These are phyloP conservation scores for Pythium aquatile DNA, from an alignment of 352 stramenopile genomes.

Conservation along the genomic window DNA sequence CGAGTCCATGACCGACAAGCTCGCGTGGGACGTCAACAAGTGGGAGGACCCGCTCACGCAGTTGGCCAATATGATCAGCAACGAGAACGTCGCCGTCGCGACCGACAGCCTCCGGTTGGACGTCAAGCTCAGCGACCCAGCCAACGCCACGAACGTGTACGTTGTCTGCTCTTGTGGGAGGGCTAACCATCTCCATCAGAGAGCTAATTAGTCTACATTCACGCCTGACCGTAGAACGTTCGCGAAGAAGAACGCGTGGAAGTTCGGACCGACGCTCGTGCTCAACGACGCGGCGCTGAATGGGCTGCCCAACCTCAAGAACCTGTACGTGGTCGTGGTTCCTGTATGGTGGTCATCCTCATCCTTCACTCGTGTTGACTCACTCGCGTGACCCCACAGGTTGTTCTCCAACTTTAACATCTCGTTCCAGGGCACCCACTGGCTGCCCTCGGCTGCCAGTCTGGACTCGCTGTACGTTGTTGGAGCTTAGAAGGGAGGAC, in stretches of 20 bases:
- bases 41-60: slow-evolving; percentile 29
- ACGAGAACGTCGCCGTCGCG: slow-evolving; percentile 19
- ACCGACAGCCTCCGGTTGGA: slow-evolving; percentile 14
- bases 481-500: background rate
- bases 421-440: slow-evolving; percentile 24
- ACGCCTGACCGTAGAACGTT: slow-evolving; percentile 8
- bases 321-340: slow-evolving; percentile 16
- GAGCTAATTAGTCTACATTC: too few species aligned
- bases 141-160: slow-evolving; percentile 18
- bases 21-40: slow-evolving; percentile 19
- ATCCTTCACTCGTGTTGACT: background rate
- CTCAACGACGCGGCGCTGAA: slow-evolving; percentile 21
- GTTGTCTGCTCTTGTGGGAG: background rate
- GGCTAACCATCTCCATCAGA: background rate
- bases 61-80: slow-evolving; percentile 25
- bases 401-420: slow-evolving; percentile 31
- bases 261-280: slow-evolving; percentile 24
- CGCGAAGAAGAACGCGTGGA: slow-evolving; percentile 14
- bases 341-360: background rate
- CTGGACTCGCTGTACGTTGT: slow-evolving; percentile 26
- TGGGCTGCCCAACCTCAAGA: slow-evolving; percentile 23
- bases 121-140: slow-evolving; percentile 18
- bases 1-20: slow-evolving; percentile 23
- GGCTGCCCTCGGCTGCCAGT: slow-evolving; percentile 14
- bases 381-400: slow-evolving; percentile 1